phyloP scores from a whole-genome alignment of 306 rosid genomes.

The Cucumis hystrix region DNA sequence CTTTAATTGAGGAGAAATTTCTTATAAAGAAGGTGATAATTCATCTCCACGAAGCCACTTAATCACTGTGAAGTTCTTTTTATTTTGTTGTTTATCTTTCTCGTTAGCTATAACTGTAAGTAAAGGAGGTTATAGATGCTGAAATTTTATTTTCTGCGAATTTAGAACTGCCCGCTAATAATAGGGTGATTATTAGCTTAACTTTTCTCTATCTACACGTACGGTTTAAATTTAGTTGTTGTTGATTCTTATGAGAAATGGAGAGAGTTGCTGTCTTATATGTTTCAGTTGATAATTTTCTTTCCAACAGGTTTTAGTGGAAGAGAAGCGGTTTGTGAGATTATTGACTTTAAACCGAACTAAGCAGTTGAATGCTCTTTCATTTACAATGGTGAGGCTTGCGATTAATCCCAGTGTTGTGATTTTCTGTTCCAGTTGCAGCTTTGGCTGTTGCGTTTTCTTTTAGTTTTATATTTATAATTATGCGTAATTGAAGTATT shows the following conservation, averaged over 20 bases:
- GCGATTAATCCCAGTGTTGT: background rate
- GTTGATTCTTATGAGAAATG: background rate
- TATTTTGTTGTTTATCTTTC: background rate
- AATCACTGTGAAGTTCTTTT: background rate
- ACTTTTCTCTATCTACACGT: background rate
- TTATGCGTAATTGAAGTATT: background rate
- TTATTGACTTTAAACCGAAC: conserved; percentile 57
- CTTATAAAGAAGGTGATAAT: background rate
- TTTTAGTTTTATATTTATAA: background rate
- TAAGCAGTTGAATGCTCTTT: conserved; percentile 66
- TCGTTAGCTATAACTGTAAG: background rate
- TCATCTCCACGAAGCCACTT: background rate
- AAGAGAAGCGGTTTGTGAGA: conserved; percentile 31
- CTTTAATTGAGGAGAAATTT: background rate
- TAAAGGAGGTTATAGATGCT: background rate
- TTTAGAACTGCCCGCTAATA: background rate
- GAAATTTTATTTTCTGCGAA: background rate
- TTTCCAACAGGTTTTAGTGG: conserved; percentile 46
- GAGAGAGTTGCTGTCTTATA: background rate
- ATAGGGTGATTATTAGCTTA: background rate
- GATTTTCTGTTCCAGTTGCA: background rate
- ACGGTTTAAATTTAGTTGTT: background rate
- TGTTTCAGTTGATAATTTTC: background rate
- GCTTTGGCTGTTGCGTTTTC: background rate
- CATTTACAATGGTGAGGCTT: conserved; percentile 44